phyloP scores from a whole-genome alignment of 2,329 filamentous ascomycete species.

The Aspergillus uvarum region DNA sequence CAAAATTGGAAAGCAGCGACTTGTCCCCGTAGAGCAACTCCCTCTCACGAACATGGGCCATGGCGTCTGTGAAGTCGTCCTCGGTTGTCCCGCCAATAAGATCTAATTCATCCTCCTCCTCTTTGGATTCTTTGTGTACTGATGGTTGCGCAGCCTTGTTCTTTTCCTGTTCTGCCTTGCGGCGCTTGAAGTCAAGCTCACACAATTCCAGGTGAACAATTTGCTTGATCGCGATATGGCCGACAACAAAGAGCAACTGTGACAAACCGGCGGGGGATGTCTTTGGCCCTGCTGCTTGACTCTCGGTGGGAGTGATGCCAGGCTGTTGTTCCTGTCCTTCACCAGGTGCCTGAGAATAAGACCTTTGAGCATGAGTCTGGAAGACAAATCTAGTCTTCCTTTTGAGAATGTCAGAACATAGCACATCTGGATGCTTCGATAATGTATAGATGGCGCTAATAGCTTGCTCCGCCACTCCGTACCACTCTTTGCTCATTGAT shows the following conservation, averaged over 20 bases:
- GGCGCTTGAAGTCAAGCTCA: conserved; percentile 94
- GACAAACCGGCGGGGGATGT: conserved; percentile 72
- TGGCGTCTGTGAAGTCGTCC: conserved; percentile 86
- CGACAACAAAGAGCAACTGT: conserved; percentile 90
- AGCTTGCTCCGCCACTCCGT: conserved; percentile 89
- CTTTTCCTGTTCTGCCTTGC: conserved; percentile 63
- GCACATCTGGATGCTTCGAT: conserved; percentile 87
- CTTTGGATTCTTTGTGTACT: conserved; percentile 53
- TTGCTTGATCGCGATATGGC: conserved; percentile 96
- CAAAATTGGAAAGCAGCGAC: conserved; percentile 85
- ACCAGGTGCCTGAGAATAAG: conserved; percentile 27
- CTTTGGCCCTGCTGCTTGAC: conserved; percentile 56
- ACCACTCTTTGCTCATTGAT: conserved; percentile 93
- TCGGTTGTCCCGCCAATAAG: conserved; percentile 95
- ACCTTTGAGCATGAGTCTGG: conserved; percentile 42
- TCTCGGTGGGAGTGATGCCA: conserved; percentile 35
- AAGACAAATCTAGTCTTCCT: conserved; percentile 85
- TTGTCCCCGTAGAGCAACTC: conserved; percentile 80
- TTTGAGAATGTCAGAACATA: conserved; percentile 87
- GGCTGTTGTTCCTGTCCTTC: conserved; percentile 36
- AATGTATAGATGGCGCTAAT: conserved; percentile 93
- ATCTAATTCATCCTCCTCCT: conserved; percentile 85
- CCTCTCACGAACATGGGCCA: conserved; percentile 78
- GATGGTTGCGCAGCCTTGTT: conserved; percentile 46
- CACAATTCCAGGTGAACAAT: conserved; percentile 98